phyloP scores from a whole-genome alignment of 805 yeast species.

The Deakozyma indianensis region DNA sequence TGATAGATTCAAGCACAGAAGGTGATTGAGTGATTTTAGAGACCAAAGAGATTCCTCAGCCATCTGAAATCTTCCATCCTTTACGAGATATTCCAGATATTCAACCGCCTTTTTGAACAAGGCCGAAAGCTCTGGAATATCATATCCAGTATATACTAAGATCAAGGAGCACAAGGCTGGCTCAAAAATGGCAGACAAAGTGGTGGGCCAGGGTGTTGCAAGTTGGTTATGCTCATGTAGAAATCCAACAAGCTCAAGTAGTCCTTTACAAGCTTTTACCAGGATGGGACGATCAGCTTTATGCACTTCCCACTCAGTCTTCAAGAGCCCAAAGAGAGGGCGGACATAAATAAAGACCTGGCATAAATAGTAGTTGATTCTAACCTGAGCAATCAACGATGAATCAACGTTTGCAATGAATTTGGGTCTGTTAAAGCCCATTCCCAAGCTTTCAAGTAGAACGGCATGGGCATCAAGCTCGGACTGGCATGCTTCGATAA shows the following conservation, averaged over 20 bases:
- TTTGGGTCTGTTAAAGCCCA: neutral
- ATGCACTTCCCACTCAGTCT: conserved; percentile 7
- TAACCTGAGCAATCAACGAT: conserved; percentile 10
- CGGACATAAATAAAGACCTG: conserved; percentile 9
- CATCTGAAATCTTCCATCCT: conserved; percentile 26
- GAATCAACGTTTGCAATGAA: conserved; percentile 8
- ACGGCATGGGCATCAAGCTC: conserved; percentile 11
- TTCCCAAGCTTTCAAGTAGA: conserved; percentile 2
- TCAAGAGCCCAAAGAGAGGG: conserved; percentile 8
- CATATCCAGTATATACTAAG: conserved; percentile 30
- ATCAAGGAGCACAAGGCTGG: conserved; percentile 23
- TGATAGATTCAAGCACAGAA: conserved; percentile 31
- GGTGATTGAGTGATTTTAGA: conserved; percentile 38
- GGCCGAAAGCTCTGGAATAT: conserved; percentile 5
- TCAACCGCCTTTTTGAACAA: conserved; percentile 8
- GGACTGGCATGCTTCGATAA: conserved; percentile 6
- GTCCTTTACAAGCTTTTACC: conserved; percentile 20
- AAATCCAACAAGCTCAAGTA: conserved; percentile 20
- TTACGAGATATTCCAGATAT: conserved; percentile 9
- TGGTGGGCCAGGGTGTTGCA: conserved; percentile 40
- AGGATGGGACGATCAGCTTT: conserved; percentile 18
- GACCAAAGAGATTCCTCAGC: conserved; percentile 51
- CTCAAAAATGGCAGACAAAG: conserved; percentile 26
- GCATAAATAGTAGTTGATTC: conserved; percentile 7
- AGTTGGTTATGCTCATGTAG: conserved; percentile 17